Base-by-base conservation (phyloP, 2,329 filamentous ascomycete genomes). In the Fusarium sp. region DNA sequence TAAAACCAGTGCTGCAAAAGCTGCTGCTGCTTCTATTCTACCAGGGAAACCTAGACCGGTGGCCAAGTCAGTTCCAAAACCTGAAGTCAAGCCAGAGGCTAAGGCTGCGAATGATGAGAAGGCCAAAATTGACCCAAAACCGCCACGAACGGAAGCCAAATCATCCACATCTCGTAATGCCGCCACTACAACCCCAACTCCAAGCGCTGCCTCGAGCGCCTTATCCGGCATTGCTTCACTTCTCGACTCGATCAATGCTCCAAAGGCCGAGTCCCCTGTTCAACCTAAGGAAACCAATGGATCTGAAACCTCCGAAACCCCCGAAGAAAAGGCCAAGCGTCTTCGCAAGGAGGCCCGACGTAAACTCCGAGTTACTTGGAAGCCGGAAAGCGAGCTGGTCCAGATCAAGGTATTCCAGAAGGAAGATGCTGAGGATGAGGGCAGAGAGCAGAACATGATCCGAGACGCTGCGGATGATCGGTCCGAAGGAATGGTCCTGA, bases 391-490 rank as follows among this genome's bases (percentile, higher is more conserved):
- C 18, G 86, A 88, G 31, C 83, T 95, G 31, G 89, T 89, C 2
- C 83, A 92, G 70, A 82, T 93, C 56, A 86, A 87, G 67, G 81
- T 89, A 50, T 94, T 94, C 79, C 88, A 89, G 56, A 91, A 92
- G 72, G 90, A 93, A 65, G 88, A 88, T 2, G 85, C 86, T 2
- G 91, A 94, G 75, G 90, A 93, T 70, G 84, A 89, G 59, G 90
- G 89, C 54, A 85, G 91, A 57, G 86, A 88, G 55, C 83, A 85
- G 57, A 91, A 88, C 73, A 89, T 92, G 84, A 86, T 90, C 40
- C 88, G 88, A 49, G 91, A 94, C 77, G 90, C 90, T 6, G 86
- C 86, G 31, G 91, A 94, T 75, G 90, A 92, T 72, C 88, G 89
- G 50, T 89, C 88, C 7, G 92, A 92, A 74, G 90, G 92, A 49